Evolutionary conservation across 2,329 filamentous ascomycete species (phyloP), one percentile per base, ranked within the genome.

Genomic region (Paracamarosporium sp.): DNA sequence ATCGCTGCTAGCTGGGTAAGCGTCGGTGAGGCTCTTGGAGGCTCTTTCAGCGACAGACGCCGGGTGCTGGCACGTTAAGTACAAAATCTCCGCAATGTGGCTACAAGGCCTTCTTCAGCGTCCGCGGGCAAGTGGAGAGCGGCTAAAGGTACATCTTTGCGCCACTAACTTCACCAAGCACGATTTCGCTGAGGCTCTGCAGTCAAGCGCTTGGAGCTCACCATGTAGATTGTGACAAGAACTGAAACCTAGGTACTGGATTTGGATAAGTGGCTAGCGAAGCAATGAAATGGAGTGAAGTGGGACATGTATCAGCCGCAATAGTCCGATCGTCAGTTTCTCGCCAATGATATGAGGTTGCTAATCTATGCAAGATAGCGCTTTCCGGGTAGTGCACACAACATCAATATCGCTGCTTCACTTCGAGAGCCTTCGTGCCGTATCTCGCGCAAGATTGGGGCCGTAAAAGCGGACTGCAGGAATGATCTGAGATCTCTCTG

Each of bases 91-190:
- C 15, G 12, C 40, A 22, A 47, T 33, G 52, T 53, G 51, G 51
- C 51, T 54, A 59, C 44, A 54, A 40, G 17, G 30, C 27, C n/a
- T 41, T 40, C 17, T 53, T 51, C 11, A 40, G 33, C 40, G 24
- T 38, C 53, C 33, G 52, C 60, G 60, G 60, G 44, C 40, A 51
- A 40, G 50, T 25, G 62, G 60, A 60, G 53, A 30, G 24, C 62
- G 62, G 62, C 15, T 65, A 65, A 65, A 65, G 50, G 58, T 52
- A 43, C 30, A 58, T 58, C 53, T 55, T 52, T 60, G 46, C 55
- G 60, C 56, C 20, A 48, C 51, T 50, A 52, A 56, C 59, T 45
- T 28, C 15, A 20, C 40, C 50, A 59, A 55, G 50, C 36, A 43
- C 38, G 22, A 24, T 40, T 50, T 41, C 35, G 36, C 53, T 56